Percentiles rank a stretch among this genome's conserved stretches.
Conservation (phyloP, 2,329 filamentous ascomycete species). For the Colletotrichum tabaci region DNA sequence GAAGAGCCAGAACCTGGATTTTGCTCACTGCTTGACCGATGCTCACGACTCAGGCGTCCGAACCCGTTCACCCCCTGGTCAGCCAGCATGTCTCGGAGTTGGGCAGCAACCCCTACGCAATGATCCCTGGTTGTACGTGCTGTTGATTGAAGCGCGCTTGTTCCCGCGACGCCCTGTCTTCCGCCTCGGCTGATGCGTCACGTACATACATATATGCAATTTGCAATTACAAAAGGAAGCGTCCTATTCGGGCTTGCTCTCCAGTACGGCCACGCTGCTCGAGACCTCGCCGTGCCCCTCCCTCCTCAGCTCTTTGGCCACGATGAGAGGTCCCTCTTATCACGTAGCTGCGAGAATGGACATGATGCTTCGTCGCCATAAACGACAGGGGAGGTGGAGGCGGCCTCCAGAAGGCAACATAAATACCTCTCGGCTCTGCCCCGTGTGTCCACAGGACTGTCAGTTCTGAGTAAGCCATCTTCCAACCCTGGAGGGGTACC, state of each 20-base stretch:
- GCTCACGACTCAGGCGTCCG: slow-evolving; percentile 37
- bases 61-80: slow-evolving; percentile 24
- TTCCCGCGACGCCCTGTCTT: slow-evolving; percentile 19
- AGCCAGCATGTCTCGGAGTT: slow-evolving; percentile 33
- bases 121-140: slow-evolving; percentile 32
- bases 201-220: neutral
- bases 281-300: neutral
- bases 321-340: neutral
- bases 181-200: slow-evolving; percentile 10
- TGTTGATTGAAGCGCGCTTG: slow-evolving; percentile 28
- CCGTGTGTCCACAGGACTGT: neutral
- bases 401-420: neutral
- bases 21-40: slow-evolving; percentile 17
- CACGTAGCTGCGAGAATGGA: neutral
- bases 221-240: neutral
- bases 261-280: neutral
- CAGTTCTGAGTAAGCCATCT: slow-evolving; percentile 25
- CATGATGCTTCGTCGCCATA: neutral
- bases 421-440: slow-evolving; percentile 8
- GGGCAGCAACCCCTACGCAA: slow-evolving; percentile 35
- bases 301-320: too few relatives aligned
- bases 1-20: slow-evolving; percentile 10
- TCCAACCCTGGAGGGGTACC: slow-evolving; percentile 20
- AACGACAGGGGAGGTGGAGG: neutral
- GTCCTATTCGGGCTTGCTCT: neutral